Evolutionary conservation across 2,329 filamentous ascomycete species (phyloP), one percentile per base, ranked within the genome.

Genomic region (Aspergillus sclerotialis): DNA sequence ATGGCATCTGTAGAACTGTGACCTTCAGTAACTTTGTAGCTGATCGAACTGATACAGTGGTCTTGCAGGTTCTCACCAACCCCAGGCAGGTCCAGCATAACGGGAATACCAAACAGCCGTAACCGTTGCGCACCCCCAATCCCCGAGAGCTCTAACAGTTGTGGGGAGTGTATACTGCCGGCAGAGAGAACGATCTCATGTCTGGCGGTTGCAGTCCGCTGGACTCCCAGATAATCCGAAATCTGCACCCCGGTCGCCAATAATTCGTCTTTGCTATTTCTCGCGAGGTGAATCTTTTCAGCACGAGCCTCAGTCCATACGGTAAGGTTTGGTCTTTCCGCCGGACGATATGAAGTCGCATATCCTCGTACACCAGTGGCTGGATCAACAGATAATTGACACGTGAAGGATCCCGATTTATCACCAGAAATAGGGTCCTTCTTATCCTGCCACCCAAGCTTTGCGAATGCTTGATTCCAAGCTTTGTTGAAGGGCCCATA

Each of bases 141-240:
- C 0, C 78, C 78, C 0, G 76, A 80, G 2, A 80, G 60, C 44
- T 82, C 76, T 7, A 75, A 69, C 7, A 77, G 58, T 54, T 72
- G 74, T 3, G 70, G 78, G 8, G 72, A 75, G 47, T 72, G 70
- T 25, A 74, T 58, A 27, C 65, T 70, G 0, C 79, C 79, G 2
- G 73, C 75, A 2, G 72, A 71, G 3, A 84, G 53, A 24, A 83
- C 68, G 5, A 82, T 68, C 47, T 82, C 78, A 33, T 56, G 53
- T 18, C 48, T 55, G 42, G 49, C 60, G 4, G 40, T 62, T 9
- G 65, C 54, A 9, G 48, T 44, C 29, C 61, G 52, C 3, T 53
- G 50, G 11, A 50, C 41, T 4, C 48, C 51, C 49, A 34, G 48
- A 17, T 37, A 38, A 36, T 35, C 41, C 19, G 33, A 28, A 7